These are phyloP conservation scores for Hyparrhenia diplandra DNA, from an alignment of 176 grass and related monocot genomes.

Conservation along the genomic window DNA sequence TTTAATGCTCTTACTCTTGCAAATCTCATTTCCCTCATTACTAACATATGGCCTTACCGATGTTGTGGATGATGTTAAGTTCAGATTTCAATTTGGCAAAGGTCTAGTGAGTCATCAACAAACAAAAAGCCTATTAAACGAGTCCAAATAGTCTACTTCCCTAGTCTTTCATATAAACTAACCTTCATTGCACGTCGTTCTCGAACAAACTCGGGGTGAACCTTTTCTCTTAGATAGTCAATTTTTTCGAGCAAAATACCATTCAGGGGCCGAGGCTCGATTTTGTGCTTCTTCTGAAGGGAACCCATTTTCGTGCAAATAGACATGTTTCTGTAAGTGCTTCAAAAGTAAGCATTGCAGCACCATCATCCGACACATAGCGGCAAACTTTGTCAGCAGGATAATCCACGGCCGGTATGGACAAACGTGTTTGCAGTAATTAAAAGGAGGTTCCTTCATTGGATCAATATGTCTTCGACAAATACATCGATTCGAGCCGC, in stretches of 20 bases:
- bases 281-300: constrained; percentile 29
- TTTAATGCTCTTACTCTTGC: background rate
- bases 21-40: background rate
- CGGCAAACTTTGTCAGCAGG: constrained; percentile 46
- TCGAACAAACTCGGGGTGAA: constrained; percentile 26
- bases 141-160: background rate
- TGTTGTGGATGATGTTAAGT: background rate
- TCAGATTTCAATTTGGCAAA: background rate
- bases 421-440: constrained; percentile 73
- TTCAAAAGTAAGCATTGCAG: constrained; percentile 33
- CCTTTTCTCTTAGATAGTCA: constrained; percentile 30
- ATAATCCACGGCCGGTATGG: constrained; percentile 69
- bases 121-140: background rate
- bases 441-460: constrained; percentile 55
- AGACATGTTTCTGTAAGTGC: constrained; percentile 32
- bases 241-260: constrained; percentile 39
- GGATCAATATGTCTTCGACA: constrained; percentile 33
- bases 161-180: background rate
- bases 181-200: constrained; percentile 33
- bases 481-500: constrained; percentile 42
- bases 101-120: background rate
- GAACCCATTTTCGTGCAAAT: constrained; percentile 30
- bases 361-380: constrained; percentile 30
- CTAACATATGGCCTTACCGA: background rate
- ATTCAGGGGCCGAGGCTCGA: constrained; percentile 33